Conservation (phyloP, 169 alveolate species). For the Cyclospora cayetanensis region DNA sequence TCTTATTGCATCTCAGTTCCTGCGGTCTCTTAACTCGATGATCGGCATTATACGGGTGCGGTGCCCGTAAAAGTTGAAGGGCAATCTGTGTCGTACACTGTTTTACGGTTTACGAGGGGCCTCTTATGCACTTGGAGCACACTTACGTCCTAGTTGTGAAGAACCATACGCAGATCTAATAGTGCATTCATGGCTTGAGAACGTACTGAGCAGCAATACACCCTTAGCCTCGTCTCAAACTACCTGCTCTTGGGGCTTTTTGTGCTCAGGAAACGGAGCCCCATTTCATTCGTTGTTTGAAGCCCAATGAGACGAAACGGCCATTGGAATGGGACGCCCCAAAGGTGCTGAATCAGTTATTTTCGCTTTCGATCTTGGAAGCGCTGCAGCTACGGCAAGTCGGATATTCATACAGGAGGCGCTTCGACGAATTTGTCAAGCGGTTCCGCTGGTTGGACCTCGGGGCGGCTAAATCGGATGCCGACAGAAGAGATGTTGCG, state of each 20-base stretch:
- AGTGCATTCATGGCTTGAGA: too few relatives aligned
- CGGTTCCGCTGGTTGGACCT: slow-evolving; percentile 86
- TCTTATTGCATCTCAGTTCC: slow-evolving; percentile 89
- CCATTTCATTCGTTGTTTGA: slow-evolving; percentile 93
- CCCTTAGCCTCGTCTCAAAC: not conserved
- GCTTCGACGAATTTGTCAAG: slow-evolving; percentile 83
- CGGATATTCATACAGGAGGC: slow-evolving; percentile 86
- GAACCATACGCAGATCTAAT: too few relatives aligned
- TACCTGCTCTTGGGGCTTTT: not conserved
- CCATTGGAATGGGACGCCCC: slow-evolving; percentile 88
- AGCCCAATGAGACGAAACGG: slow-evolving; percentile 89
- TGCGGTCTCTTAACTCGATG: slow-evolving; percentile 83
- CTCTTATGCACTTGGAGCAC: not conserved
- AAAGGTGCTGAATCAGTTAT: slow-evolving; percentile 87
- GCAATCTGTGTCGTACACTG: too few relatives aligned
- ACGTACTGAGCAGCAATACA: too few relatives aligned
- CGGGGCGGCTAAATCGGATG: slow-evolving; percentile 78
- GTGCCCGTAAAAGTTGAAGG: not conserved
- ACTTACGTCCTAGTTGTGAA: too few relatives aligned
- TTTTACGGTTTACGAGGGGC: too few relatives aligned
- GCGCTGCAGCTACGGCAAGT: slow-evolving; percentile 87
- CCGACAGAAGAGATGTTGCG: slow-evolving; percentile 80
- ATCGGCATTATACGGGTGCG: slow-evolving; percentile 81
- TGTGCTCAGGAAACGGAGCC: slow-evolving; percentile 85
- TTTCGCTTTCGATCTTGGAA: slow-evolving; percentile 89